These are phyloP conservation scores for Exophiala spinifera DNA, from an alignment of 2,329 filamentous ascomycete species.

Conservation along the genomic window DNA sequence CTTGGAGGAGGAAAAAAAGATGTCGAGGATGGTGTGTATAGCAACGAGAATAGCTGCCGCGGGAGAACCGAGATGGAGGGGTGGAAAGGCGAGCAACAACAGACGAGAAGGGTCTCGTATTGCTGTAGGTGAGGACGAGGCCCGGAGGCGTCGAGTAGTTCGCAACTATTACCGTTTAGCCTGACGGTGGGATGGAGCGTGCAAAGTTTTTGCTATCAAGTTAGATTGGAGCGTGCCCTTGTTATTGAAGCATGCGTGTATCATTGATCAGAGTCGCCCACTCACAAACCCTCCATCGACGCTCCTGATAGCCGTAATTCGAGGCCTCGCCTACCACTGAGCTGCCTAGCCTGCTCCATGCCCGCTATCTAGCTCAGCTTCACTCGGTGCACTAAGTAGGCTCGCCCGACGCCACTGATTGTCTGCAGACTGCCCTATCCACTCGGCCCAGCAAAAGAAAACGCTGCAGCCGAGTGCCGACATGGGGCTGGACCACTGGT, in stretches of 20 bases:
- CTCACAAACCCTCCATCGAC: neutral
- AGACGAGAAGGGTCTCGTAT: neutral
- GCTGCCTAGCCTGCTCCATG: too few species aligned
- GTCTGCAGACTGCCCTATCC: neutral
- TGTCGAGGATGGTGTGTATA: constrained; percentile 11
- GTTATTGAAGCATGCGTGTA: neutral
- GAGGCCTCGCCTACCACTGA: neutral
- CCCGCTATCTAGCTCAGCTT: too few species aligned
- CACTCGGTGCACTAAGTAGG: neutral
- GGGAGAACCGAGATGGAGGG: constrained; percentile 1
- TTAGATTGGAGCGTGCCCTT: constrained; percentile 18
- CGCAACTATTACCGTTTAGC: neutral
- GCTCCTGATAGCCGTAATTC: neutral
- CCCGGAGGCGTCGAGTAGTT: neutral
- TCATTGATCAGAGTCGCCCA: too few species aligned
- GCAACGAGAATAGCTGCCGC: constrained; percentile 7
- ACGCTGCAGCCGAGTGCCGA: too few species aligned
- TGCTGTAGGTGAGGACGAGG: neutral
- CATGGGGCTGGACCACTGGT: too few species aligned
- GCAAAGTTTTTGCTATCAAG: constrained; percentile 25
- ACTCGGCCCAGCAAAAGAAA: too few species aligned
- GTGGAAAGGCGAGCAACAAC: constrained; percentile 2
- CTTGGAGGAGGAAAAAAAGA: constrained; percentile 11
- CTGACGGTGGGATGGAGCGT: constrained; percentile 12
- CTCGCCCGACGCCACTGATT: neutral